Conservation (phyloP, 1,139 yeast genomes). For the Candida gigantensis region DNA sequence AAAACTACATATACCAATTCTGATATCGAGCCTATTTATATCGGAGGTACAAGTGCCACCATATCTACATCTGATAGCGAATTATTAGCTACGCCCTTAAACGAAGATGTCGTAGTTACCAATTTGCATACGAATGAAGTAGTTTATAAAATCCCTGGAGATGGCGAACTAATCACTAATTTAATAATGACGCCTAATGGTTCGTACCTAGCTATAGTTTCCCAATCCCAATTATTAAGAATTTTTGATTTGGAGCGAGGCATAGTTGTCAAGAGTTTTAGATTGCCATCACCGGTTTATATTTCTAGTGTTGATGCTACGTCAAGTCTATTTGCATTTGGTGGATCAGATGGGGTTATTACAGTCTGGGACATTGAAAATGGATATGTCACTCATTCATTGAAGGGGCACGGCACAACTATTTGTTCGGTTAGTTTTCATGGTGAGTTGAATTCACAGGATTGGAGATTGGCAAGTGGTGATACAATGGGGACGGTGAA, state of each 20-base stretch:
- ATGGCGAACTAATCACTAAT: slow-evolving; percentile 80
- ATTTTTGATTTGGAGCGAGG: slow-evolving; percentile 54
- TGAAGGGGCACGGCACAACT: slow-evolving; percentile 95
- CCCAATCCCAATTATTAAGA: slow-evolving; percentile 82
- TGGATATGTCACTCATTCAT: slow-evolving; percentile 83
- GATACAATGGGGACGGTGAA: slow-evolving; percentile 85
- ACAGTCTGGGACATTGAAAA: slow-evolving; percentile 92
- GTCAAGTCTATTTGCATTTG: slow-evolving; percentile 85
- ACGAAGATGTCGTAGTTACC: slow-evolving; percentile 73
- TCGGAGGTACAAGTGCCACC: slow-evolving; percentile 80
- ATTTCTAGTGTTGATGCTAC: slow-evolving; percentile 77
- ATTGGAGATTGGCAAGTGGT: slow-evolving; percentile 85
- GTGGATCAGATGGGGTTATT: slow-evolving; percentile 92
- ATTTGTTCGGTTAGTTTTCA: slow-evolving; percentile 74
- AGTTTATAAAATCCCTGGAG: slow-evolving; percentile 73
- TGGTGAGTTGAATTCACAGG: slow-evolving; percentile 67
- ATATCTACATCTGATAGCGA: slow-evolving; percentile 59
- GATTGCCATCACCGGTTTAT: slow-evolving; percentile 77
- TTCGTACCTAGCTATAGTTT: slow-evolving; percentile 63
- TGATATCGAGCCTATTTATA: slow-evolving; percentile 68
- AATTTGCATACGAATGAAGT: slow-evolving; percentile 59
- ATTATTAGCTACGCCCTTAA: slow-evolving; percentile 75
- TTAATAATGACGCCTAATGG: slow-evolving; percentile 80
- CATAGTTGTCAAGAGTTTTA: slow-evolving; percentile 53
- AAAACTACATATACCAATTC: slow-evolving; percentile 35